Evolutionary conservation across 139 green algal species (phyloP), one percentile per base, ranked within the genome.

Genomic region (Chlorella sp.): DNA sequence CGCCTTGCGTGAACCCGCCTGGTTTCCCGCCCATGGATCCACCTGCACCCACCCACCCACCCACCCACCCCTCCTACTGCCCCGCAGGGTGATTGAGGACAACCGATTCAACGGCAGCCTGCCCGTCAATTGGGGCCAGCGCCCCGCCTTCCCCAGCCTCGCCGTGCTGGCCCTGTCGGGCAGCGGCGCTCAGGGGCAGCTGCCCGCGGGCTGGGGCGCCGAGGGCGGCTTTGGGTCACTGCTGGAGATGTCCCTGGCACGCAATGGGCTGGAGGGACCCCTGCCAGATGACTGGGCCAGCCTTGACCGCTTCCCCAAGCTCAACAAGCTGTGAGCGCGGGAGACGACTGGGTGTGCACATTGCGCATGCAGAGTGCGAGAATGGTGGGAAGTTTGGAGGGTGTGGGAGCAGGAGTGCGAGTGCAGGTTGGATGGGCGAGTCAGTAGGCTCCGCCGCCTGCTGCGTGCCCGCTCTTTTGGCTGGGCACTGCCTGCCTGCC

Each of bases 231-330:
- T 83, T 32, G 9, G 16, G 0, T 26, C 16, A 13, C 74, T 81
- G 20, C 16, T 34, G 16, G 30, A 73, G 17, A 51, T 81, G n/a
- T 7, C n/a, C 24, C 74, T 64, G 48, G 46, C n/a, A 2, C 38
- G 32, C 8, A 58, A 41, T 28, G 28, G 38, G 40, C 40, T 83
- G 60, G 19, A 11, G 28, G 77, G 77, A 30, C 28, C 34, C 5
- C 77, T 83, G 77, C 77, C 77, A 4, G 34, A 46, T 3, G 30
- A 26, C 36, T 83, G 77, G 77, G 77, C 60, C 58, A 28, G 36
- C 38, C 76, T 54, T 4, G 77, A 68, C 56, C 77, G 77, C 77
- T 83, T 83, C 40, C 40, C 79, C 43, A 48, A 46, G 64, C 79
- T 84, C 32, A 4, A 20, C 44, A 84, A 22, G 38, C 14, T 83